Evolutionary conservation across 140 eudicot species (phyloP), one percentile per base, ranked within the genome.

Genomic region (Ambrosia hybrid): DNA sequence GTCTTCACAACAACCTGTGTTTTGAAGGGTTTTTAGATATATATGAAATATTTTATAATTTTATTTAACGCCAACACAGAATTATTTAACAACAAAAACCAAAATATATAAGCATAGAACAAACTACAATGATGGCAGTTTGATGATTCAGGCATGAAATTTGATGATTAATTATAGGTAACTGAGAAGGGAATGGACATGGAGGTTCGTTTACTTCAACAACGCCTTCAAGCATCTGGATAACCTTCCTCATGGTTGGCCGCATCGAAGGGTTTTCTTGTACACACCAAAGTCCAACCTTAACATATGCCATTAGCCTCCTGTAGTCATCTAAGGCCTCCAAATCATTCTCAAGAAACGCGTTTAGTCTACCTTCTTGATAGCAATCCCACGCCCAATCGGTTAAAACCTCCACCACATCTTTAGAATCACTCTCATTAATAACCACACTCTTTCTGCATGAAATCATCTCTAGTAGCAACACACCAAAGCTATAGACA

Each of bases 1-100:
- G 97, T 93, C 91, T 93, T 93, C 70, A 93, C 99, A 38, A 93
- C 97, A 60, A 90, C 98, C 98, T 92, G 79, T 15, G 39, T 51
- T 64, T 21, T 64, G 8, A 10, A 64, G 6, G 26, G 6, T 2
- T n/a, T 14, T 37, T 38, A 57, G 11, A 10, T 17, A 71, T 5
- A 1, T 13, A 45, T 51, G 0, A 30, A 8, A 4, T 53, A 33
- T 51, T 10, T 1, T 11, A 45, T 21, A 21, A 21, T 21, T 21
- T 21, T 21, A 21, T 41, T 4, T 41, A 30, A 30, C 59, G 33
- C 10, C 15, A 6, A 55, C 59, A 2, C 46, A 55, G 10, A 55
- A 15, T 5, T 41, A 55, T 14, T 55, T 55, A 5, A 14, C 63
- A 0, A 21, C 8, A 17, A 3, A 21, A 7, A 57, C 63, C 13